Conservation (phyloP, 306 rosid species). For the Psophocarpus tetragonolobus region DNA sequence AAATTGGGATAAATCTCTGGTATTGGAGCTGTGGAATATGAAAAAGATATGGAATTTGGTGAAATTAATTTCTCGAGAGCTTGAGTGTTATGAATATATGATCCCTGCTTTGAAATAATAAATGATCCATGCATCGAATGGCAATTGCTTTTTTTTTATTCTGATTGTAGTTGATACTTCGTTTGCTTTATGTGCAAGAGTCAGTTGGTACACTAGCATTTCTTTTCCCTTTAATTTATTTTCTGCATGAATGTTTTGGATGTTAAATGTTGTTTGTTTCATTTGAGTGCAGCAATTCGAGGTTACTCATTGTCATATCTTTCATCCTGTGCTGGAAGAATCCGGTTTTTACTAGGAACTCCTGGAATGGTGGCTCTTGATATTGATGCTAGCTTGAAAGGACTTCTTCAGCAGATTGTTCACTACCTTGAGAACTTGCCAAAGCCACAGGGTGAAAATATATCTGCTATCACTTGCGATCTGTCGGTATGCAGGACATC, state of each 20-base stretch:
- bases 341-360: constrained; percentile 87
- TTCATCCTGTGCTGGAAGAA: constrained; percentile 92
- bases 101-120: neutral
- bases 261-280: constrained; percentile 26
- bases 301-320: constrained; percentile 95
- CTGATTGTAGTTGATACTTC: neutral
- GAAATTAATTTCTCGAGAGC: constrained; percentile 10
- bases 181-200: neutral
- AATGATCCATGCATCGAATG: too few species aligned
- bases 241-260: neutral
- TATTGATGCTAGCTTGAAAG: constrained; percentile 79
- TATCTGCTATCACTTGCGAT: constrained; percentile 86
- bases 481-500: constrained; percentile 74
- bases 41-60: neutral
- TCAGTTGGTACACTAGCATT: neutral
- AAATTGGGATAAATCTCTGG: constrained; percentile 8
- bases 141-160: constrained; percentile 5
- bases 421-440: constrained; percentile 91
- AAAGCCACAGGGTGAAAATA: constrained; percentile 90
- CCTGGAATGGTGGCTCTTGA: constrained; percentile 99
- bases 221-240: constrained; percentile 10
- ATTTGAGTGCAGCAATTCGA: constrained; percentile 84
- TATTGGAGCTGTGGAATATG: neutral
- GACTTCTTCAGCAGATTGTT: constrained; percentile 76
- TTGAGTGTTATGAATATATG: neutral